phyloP scores from a whole-genome alignment of 768 basidiomycete genomes.

The Boletus speciosus region DNA sequence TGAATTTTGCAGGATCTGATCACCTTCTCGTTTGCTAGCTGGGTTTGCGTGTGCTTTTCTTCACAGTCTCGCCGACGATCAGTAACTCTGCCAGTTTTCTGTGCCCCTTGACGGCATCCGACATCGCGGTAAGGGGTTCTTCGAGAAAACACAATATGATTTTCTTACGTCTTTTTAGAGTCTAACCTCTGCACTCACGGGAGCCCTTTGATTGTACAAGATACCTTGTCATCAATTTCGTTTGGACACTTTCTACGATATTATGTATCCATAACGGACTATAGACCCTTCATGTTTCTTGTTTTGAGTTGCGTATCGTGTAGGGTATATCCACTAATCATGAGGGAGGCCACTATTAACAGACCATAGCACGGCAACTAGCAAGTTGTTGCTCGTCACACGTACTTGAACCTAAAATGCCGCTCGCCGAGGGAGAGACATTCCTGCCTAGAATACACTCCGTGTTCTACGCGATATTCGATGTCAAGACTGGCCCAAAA shows the following conservation, averaged over 20 bases:
- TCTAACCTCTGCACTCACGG: constrained; percentile 16
- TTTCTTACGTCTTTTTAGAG: constrained; percentile 19
- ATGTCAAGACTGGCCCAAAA: constrained; percentile 79
- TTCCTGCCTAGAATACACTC: constrained; percentile 79
- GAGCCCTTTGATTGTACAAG: not conserved
- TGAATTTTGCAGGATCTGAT: constrained; percentile 7
- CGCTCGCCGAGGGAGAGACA: constrained; percentile 51
- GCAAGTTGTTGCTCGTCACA: not conserved
- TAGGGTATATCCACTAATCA: not conserved
- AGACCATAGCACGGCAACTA: not conserved
- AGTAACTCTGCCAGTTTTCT: constrained; percentile 56
- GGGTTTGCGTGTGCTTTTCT: constrained; percentile 58
- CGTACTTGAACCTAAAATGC: constrained; percentile 27
- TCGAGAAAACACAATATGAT: not conserved
- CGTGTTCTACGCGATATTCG: constrained; percentile 93
- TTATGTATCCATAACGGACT: constrained; percentile 23
- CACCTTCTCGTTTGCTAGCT: constrained; percentile 39
- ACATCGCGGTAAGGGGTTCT: constrained; percentile 19
- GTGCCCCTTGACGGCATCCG: constrained; percentile 53
- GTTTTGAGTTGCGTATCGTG: not conserved
- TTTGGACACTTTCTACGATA: constrained; percentile 6
- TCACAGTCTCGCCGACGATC: constrained; percentile 65
- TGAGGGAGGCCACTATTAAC: not conserved
- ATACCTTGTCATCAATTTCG: not conserved
- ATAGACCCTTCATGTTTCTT: not conserved